phyloP scores from a whole-genome alignment of 768 basidiomycete species.

The Pleurotus pulmonarius region DNA sequence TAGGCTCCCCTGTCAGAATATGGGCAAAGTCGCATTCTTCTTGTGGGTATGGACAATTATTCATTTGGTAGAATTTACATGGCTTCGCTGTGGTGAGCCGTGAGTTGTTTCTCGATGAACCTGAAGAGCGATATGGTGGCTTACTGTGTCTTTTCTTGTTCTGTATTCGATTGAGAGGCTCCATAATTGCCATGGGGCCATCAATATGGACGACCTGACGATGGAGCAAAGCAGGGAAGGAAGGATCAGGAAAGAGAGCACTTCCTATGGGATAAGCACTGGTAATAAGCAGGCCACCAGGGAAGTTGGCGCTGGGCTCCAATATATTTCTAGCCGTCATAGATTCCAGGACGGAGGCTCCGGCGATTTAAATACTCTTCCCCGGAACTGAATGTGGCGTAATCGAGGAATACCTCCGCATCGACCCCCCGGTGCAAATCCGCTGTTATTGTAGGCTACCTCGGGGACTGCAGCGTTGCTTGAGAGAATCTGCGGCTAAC shows the following conservation, averaged over 20 bases:
- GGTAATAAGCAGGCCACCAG: conserved; percentile 3
- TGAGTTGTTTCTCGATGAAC: too few species aligned
- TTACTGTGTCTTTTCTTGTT: conserved; percentile 14
- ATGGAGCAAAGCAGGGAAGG: conserved; percentile 1
- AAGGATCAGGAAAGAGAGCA: conserved; percentile 3
- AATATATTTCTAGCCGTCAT: background rate
- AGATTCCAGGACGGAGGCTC: background rate
- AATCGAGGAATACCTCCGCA: conserved; percentile 5
- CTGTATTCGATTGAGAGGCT: conserved; percentile 1
- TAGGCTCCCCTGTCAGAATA: conserved; percentile 21
- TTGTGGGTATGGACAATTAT: conserved; percentile 37
- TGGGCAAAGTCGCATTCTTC: conserved; percentile 48
- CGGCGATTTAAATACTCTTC: conserved; percentile 11
- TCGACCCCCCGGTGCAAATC: background rate
- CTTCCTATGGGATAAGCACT: conserved; percentile 1
- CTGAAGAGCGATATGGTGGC: background rate
- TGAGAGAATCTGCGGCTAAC: too few species aligned
- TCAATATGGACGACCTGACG: background rate
- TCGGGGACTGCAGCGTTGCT: too few species aligned
- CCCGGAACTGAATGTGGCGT: conserved; percentile 1
- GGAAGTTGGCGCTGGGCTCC: conserved; percentile 1
- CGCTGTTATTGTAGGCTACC: background rate
- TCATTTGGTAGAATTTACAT: conserved; percentile 43
- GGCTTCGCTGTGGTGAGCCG: conserved; percentile 36
- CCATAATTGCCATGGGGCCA: conserved; percentile 7